Conservation (phyloP, 1,284 basidiomycete species). For the Cystobasidium pallidum region DNA sequence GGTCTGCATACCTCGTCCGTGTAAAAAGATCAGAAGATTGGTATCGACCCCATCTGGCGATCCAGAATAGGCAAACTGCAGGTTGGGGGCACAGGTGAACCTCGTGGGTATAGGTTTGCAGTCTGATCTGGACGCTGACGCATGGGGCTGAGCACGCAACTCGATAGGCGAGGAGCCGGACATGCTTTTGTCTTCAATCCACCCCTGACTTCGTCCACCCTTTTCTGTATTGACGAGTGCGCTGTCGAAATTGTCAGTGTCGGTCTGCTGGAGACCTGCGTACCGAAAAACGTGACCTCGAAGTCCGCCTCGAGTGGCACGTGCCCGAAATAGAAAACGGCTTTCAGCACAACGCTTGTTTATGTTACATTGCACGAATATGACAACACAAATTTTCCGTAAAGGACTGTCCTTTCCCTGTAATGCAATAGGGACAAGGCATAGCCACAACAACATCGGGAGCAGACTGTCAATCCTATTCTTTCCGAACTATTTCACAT, state of each 20-base stretch:
- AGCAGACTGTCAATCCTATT: background rate
- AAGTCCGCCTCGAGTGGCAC: background rate
- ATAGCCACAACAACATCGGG: background rate
- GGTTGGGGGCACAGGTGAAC: slow-evolving; percentile 11
- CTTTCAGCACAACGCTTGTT: background rate
- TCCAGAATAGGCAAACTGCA: slow-evolving; percentile 47
- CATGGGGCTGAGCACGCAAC: slow-evolving; percentile 1
- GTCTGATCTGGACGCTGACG: slow-evolving; percentile 9
- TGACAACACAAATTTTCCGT: background rate
- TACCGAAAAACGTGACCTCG: slow-evolving; percentile 18
- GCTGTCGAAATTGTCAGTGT: no score
- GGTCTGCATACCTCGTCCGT: slow-evolving; percentile 53
- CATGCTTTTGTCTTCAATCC: background rate
- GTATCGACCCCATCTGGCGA: slow-evolving; percentile 52
- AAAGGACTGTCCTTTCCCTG: background rate
- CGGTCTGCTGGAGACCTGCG: background rate
- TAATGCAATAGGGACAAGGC: background rate
- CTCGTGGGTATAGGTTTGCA: slow-evolving; percentile 20
- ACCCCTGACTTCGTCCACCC: background rate
- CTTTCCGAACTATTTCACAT: slow-evolving; percentile 19
- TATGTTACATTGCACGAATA: slow-evolving; percentile 26
- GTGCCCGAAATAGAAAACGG: background rate
- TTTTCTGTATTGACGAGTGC: no score
- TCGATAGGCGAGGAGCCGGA: background rate
- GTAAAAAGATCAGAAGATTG: slow-evolving; percentile 56